Conservation (phyloP, 352 stramenopile species). For the Albugo candida region DNA sequence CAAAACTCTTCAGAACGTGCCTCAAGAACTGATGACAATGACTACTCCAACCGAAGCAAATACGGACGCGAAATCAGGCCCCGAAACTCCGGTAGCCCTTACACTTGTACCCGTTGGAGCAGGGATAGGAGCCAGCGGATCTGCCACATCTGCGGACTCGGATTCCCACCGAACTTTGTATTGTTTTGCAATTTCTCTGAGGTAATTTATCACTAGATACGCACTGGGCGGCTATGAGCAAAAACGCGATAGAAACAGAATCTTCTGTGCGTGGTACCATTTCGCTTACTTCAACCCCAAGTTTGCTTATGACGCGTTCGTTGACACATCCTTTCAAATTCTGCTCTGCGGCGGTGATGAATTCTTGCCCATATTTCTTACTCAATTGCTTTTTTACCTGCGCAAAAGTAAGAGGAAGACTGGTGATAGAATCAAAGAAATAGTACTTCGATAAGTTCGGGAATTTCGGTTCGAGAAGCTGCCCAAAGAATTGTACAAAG, state of each 20-base stretch:
- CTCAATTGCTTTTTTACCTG: constrained; percentile 73
- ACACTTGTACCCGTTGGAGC: constrained; percentile 79
- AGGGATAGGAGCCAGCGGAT: constrained; percentile 74
- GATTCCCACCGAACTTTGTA: constrained; percentile 90
- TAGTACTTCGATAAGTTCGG: constrained; percentile 76
- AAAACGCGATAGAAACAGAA: neutral
- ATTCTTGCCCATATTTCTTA: constrained; percentile 82
- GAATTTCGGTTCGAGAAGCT: constrained; percentile 78
- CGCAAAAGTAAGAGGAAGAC: neutral
- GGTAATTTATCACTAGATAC: constrained; percentile 89
- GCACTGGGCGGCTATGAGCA: constrained; percentile 72
- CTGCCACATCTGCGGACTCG: constrained; percentile 42
- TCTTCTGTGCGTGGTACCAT: neutral
- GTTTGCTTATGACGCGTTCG: constrained; percentile 83
- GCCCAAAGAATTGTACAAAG: constrained; percentile 91
- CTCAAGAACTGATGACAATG: too few relatives aligned
- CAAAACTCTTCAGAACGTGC: too few relatives aligned
- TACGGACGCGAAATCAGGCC: constrained; percentile 55
- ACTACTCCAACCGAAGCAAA: constrained; percentile 29
- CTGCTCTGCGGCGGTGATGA: constrained; percentile 49
- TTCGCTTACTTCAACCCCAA: constrained; percentile 50
- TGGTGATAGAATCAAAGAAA: neutral
- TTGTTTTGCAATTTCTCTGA: constrained; percentile 91
- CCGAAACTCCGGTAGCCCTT: constrained; percentile 51
- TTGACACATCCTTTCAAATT: constrained; percentile 84